Conservation (phyloP, 2,329 filamentous ascomycete species). For the Cladosporium oxysporum region DNA sequence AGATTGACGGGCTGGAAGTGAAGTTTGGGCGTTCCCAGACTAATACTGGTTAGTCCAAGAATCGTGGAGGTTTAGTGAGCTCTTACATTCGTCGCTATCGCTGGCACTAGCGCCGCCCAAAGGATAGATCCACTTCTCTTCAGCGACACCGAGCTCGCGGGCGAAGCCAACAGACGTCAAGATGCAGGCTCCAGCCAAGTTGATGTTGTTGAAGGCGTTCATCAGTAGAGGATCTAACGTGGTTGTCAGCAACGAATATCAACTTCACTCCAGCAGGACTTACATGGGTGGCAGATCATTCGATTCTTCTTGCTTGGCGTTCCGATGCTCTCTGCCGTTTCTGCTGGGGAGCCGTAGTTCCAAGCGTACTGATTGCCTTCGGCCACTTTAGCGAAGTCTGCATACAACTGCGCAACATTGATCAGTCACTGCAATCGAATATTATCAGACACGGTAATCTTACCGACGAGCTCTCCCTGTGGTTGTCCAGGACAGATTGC, state of each 20-base stretch:
- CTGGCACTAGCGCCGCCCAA: constrained; percentile 64
- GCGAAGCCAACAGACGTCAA: constrained; percentile 61
- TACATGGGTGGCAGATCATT: constrained; percentile 70
- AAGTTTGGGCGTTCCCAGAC: constrained; percentile 65
- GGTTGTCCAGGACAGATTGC: constrained; percentile 58
- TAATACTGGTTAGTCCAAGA: constrained; percentile 31
- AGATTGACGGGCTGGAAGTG: constrained; percentile 59
- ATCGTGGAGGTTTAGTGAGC: background rate
- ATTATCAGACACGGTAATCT: background rate
- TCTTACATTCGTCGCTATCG: constrained; percentile 57
- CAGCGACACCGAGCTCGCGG: constrained; percentile 54
- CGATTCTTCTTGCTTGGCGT: constrained; percentile 59
- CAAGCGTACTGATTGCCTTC: constrained; percentile 57
- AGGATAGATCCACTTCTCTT: constrained; percentile 63
- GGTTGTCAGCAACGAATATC: background rate
- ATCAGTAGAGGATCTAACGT: constrained; percentile 64
- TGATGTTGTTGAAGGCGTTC: constrained; percentile 72
- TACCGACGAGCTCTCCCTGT: constrained; percentile 55
- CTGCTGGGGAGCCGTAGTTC: constrained; percentile 53
- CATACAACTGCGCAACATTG: constrained; percentile 51
- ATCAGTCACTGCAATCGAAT: background rate
- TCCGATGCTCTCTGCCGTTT: constrained; percentile 55
- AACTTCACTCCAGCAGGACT: constrained; percentile 27
- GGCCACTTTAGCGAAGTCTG: constrained; percentile 60
- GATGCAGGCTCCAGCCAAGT: constrained; percentile 62